Evolutionary conservation across 83 land plant genomes (phyloP), one percentile per base, ranked within the genome.

Genomic region (Isoetes engelmannii): DNA sequence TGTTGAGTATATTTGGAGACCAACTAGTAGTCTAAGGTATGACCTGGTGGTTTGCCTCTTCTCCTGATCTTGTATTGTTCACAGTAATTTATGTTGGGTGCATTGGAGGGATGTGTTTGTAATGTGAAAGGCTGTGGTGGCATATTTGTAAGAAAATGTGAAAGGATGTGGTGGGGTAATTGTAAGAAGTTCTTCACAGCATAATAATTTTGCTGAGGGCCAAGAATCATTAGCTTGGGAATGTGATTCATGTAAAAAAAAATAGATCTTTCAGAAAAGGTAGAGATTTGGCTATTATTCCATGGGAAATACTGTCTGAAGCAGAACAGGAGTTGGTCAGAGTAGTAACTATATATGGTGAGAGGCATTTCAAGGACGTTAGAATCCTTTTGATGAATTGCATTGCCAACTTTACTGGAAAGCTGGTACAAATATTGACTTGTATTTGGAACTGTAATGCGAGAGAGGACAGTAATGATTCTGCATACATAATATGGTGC

Each of bases 121-220:
- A 47, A 79, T 46, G 72, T 76, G 45, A 75, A 65, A 65, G 82
- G 82, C n/a, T 80, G 82, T 55, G 67, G n/a, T n/a, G n/a, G n/a
- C n/a, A n/a, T n/a, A n/a, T n/a, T n/a, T n/a, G n/a, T n/a, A n/a
- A n/a, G n/a, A n/a, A n/a, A 47, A 79, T 46, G 72, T 28, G 37
- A 28, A 28, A 28, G 37, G 37, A 0, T 28, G 37, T 2, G 37
- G 75, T 44, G 82, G 82, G 5, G 80, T 80, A 46, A 43, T 76
- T 28, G 51, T 80, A 19, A 80, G 77, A 63, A 59, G 57, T n/a
- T 45, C 65, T 42, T 65, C 82, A 10, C 53, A 57, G 55, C 21
- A 61, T 21, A 51, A 56, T 48, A 48, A 53, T 28, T 21, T 48
- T 63, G n/a, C 53, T 5, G 45, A n/a, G 15, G 65, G 50, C n/a